Percentiles rank a stretch among this genome's conserved stretches.
Conservation (phyloP, 1,284 basidiomycete genomes). For the Gymnopus androsaceus region DNA sequence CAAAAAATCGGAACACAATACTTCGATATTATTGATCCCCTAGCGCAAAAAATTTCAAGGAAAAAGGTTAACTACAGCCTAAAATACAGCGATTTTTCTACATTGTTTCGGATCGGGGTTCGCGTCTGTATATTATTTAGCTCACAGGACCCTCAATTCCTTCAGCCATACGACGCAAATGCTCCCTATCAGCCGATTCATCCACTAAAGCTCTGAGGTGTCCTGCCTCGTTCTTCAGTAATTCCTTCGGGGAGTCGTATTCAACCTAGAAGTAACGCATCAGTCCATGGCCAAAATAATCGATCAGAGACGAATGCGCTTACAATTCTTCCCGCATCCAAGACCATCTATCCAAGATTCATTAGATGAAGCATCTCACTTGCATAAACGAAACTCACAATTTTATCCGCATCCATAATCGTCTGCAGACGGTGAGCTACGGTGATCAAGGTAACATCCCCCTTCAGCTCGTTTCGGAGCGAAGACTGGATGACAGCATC, state of each 20-base stretch:
- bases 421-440: conserved; percentile 17
- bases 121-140: no score
- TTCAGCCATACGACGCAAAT: conserved; percentile 27
- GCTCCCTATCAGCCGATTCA: conserved; percentile 39
- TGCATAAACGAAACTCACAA: conserved; percentile 9
- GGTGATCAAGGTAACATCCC: conserved; percentile 12
- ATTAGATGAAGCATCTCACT: neutral
- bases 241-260: conserved; percentile 48
- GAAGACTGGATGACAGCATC: conserved; percentile 14
- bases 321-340: conserved; percentile 16
- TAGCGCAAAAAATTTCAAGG: no score
- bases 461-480: conserved; percentile 11
- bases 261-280: conserved; percentile 30
- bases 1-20: no score
- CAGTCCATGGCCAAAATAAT: neutral
- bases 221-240: conserved; percentile 49
- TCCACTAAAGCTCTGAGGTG: conserved; percentile 50
- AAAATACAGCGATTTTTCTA: no score
- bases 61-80: no score
- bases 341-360: conserved; percentile 12
- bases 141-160: neutral
- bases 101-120: no score
- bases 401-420: conserved; percentile 15
- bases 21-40: no score
- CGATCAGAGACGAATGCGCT: neutral